phyloP scores from a whole-genome alignment of 2,329 filamentous ascomycete species.

The Camillea tinctor region DNA sequence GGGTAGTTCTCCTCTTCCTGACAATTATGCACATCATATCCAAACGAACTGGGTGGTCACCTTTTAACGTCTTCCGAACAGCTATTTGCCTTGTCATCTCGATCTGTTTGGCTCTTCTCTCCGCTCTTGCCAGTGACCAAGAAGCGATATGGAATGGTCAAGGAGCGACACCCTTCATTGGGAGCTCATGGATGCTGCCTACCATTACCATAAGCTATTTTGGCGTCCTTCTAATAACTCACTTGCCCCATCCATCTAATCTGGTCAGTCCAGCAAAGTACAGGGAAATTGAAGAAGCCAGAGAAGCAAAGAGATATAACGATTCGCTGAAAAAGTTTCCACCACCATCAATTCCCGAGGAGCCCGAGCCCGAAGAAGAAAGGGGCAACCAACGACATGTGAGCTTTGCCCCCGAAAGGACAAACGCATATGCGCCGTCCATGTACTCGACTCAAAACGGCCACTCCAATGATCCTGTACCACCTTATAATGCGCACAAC shows the following conservation, averaged over 20 bases:
- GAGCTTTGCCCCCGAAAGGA: neutral
- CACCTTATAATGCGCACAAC: neutral
- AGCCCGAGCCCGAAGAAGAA: neutral
- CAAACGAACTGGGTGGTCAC: slow-evolving; percentile 29
- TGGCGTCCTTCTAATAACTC: slow-evolving; percentile 21
- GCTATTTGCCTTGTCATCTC: slow-evolving; percentile 21
- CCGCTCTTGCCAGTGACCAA: slow-evolving; percentile 16
- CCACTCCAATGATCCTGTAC: neutral
- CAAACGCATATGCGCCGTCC: neutral
- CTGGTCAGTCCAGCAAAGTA: slow-evolving; percentile 12
- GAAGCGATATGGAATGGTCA: slow-evolving; percentile 6
- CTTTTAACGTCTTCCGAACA: slow-evolving; percentile 30
- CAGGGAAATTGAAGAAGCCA: slow-evolving; percentile 1
- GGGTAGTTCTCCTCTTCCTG: slow-evolving; percentile 28
- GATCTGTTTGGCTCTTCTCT: slow-evolving; percentile 23
- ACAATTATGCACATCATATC: slow-evolving; percentile 31
- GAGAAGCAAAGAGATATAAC: neutral
- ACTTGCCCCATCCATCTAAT: slow-evolving; percentile 20
- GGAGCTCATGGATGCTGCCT: slow-evolving; percentile 29
- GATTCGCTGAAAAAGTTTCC: neutral
- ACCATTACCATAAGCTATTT: slow-evolving; percentile 28
- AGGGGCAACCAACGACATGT: neutral
- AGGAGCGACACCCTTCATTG: slow-evolving; percentile 17
- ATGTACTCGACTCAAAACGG: neutral
- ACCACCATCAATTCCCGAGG: neutral